These are phyloP conservation scores for Seiridium unicorne DNA, from an alignment of 2,329 filamentous ascomycete species.

Conservation along the genomic window DNA sequence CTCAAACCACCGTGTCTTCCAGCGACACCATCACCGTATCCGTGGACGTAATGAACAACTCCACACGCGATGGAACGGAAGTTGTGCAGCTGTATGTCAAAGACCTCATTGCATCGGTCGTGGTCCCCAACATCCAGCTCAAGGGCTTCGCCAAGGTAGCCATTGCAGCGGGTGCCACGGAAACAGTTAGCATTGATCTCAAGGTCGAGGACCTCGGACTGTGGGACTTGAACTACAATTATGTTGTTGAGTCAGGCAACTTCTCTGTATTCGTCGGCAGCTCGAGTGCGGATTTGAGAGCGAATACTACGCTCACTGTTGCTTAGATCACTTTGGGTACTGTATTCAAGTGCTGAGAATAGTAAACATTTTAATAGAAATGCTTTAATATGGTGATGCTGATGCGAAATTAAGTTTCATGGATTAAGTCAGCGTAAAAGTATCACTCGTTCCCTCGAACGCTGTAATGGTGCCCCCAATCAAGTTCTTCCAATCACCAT, in stretches of 20 bases:
- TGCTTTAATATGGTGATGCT: neutral
- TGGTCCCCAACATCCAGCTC: slow-evolving; percentile 62
- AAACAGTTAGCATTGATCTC: slow-evolving; percentile 46
- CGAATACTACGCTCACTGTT: slow-evolving; percentile 56
- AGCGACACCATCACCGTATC: slow-evolving; percentile 56
- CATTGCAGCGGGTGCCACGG: slow-evolving; percentile 58
- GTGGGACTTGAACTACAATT: slow-evolving; percentile 45
- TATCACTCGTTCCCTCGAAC: slow-evolving; percentile 67
- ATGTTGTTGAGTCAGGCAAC: slow-evolving; percentile 63
- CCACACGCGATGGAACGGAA: slow-evolving; percentile 57
- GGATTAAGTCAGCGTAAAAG: slow-evolving; percentile 40
- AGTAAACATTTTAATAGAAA: neutral
- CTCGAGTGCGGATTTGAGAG: slow-evolving; percentile 54
- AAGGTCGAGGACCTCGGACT: slow-evolving; percentile 57
- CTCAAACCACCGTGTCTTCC: slow-evolving; percentile 41
- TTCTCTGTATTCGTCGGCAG: slow-evolving; percentile 64
- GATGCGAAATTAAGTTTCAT: neutral
- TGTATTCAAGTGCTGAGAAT: neutral
- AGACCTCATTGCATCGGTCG: slow-evolving; percentile 60
- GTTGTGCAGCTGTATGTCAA: slow-evolving; percentile 68
- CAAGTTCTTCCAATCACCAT: slow-evolving; percentile 74
- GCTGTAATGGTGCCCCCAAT: slow-evolving; percentile 57
- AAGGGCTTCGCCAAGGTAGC: slow-evolving; percentile 67
- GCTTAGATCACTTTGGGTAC: neutral
- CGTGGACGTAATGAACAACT: slow-evolving; percentile 62